Evolutionary conservation across 768 basidiomycete species (phyloP), one percentile per base, ranked within the genome.

Genomic region (Tubosaeta sp.): DNA sequence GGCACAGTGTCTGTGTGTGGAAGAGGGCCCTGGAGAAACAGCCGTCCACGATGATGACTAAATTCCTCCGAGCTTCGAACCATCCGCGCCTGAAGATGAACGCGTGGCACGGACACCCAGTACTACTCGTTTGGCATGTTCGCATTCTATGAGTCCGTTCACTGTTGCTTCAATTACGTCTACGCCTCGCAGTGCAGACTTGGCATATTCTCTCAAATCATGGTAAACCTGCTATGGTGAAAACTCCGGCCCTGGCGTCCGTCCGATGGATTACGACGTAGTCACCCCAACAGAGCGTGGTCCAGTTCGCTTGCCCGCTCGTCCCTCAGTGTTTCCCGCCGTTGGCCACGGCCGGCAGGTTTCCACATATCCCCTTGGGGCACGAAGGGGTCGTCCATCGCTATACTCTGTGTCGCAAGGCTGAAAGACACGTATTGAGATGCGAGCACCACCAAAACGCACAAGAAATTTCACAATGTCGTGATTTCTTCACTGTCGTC

Each of bases 1-100:
- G n/a, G n/a, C n/a, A n/a, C n/a, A n/a, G n/a, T n/a, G n/a, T n/a
- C n/a, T n/a, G n/a, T n/a, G n/a, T n/a, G n/a, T n/a, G n/a, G n/a
- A n/a, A n/a, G n/a, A n/a, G n/a, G n/a, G n/a, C n/a, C n/a, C n/a
- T 97, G 5, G 91, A 95, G 71, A 91, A 91, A 68, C 92, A 97
- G 0, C 95, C 95, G 65, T 99, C 95, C 5, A 94, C 93, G 53
- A 97, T 72, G 65, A 98, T 72, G 42, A 92, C 89, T 46, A 99
- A 68, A 57, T 87, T 60, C 80, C 79, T 55, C 74, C 74, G 22
- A 54, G 57, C 13, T 68, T 66, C 14, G 54, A 62, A 44, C 70
- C 65, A 48, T 66, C 64, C 29, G 48, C 54, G 25, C 38, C 54
- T 55, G 76, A 74, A 52, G 68, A 58, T 10, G 62, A 44, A 52